Conservation (phyloP, 768 basidiomycete species). For the Strobilomyces echinocephalus region DNA sequence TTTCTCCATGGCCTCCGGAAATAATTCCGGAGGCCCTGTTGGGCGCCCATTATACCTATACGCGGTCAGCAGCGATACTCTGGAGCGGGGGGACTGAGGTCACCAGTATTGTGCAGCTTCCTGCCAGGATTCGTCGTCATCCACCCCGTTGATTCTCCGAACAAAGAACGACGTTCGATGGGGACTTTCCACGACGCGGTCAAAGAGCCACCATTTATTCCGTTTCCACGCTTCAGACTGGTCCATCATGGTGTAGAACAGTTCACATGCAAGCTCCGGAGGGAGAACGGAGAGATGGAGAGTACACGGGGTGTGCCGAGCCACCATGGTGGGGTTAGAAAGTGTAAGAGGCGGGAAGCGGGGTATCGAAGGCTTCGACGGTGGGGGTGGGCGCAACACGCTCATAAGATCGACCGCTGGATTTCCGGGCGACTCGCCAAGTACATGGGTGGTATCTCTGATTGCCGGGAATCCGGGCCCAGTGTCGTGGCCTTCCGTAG, state of each 20-base stretch:
- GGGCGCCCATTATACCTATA: slow-evolving; percentile 70
- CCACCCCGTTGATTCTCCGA: slow-evolving; percentile 43
- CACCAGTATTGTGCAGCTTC: slow-evolving; percentile 76
- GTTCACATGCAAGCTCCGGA: slow-evolving; percentile 64
- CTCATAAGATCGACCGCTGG: slow-evolving; percentile 47
- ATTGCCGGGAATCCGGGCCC: slow-evolving; percentile 1
- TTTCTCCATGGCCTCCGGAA: slow-evolving; percentile 70
- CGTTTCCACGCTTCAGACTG: slow-evolving; percentile 58
- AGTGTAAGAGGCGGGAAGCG: slow-evolving; percentile 60
- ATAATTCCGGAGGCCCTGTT: slow-evolving; percentile 51
- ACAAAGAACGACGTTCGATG: slow-evolving; percentile 79
- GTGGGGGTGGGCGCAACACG: slow-evolving; percentile 49
- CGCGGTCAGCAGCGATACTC: slow-evolving; percentile 7
- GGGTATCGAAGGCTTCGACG: slow-evolving; percentile 27
- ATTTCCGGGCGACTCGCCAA: slow-evolving; percentile 25
- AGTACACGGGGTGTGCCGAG: slow-evolving; percentile 70
- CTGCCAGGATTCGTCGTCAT: slow-evolving; percentile 52
- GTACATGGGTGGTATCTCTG: slow-evolving; percentile 15
- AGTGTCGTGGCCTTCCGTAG: slow-evolving; percentile 1
- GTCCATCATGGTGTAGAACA: slow-evolving; percentile 71
- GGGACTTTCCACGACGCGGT: slow-evolving; percentile 76
- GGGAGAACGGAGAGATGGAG: slow-evolving; percentile 67
- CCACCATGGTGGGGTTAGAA: slow-evolving; percentile 56
- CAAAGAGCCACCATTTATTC: slow-evolving; percentile 84
- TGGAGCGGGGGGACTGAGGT: slow-evolving; percentile 8